Evolutionary conservation across 768 basidiomycete species (phyloP), one percentile per base, ranked within the genome.

Genomic region (Suillus ampliporus): DNA sequence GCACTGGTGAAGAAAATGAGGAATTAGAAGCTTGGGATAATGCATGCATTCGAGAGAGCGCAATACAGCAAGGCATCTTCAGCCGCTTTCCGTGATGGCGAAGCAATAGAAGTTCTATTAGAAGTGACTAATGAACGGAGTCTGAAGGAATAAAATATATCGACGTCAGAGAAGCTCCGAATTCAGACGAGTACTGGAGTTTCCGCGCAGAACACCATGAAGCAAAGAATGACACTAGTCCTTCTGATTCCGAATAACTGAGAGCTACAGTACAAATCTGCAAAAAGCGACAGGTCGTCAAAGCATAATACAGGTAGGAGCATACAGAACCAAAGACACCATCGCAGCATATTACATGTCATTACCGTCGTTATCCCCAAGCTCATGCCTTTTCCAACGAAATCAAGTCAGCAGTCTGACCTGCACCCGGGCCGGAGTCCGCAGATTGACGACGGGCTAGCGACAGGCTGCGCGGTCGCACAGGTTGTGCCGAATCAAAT

Each of bases 261-360:
- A 54, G 37, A 51, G 34, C 15, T 54, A 54, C 21, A 17, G 23
- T 54, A 38, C 37, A 54, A 10, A 53, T 37, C 21, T 53, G 35
- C 35, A 23, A 23, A 23, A 38, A 19, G 10, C 11, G 5, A 26
- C 5, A 54, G 2, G 23, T 19, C 23, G 5, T 54, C 10, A 38
- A 54, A 21, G 5, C 53, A 38, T 54, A 26, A 54, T 54, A 54
- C 53, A 54, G 19, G 14, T 37, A 54, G 17, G 37, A 26, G 37
- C 37, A 54, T 5, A 54, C 4, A 38, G 23, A 17, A 54, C 14
- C 35, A 37, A 21, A 54, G 4, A 54, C 35, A 38, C 37, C 8
- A 53, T 35, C n/a, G 14, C 21, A 53, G 3, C 21, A 54, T 17
- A 23, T 54, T 9, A 38, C 15, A 38, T 15, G 9, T 53, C 52